A percentile compares a stretch with the other conserved stretches of the same genome.
These are phyloP conservation scores for Ascomycota sp. DNA, from an alignment of 2,329 filamentous ascomycete species.

Conservation along the genomic window DNA sequence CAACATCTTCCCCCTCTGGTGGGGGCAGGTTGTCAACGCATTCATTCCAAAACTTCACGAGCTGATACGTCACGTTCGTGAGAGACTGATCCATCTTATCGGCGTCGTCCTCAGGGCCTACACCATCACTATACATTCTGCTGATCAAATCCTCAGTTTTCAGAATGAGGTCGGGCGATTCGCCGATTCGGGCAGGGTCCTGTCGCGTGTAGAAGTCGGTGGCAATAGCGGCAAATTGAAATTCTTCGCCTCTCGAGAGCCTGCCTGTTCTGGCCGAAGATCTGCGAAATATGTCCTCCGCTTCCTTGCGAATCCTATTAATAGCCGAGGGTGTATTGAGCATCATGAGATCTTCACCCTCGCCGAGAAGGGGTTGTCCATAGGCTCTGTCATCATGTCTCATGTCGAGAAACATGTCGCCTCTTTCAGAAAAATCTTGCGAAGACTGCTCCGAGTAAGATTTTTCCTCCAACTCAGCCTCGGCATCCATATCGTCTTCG, in stretches of 20 bases:
- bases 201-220: slow-evolving; percentile 42
- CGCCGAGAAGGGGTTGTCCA: slow-evolving; percentile 18
- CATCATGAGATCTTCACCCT: slow-evolving; percentile 32
- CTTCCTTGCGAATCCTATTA: slow-evolving; percentile 30
- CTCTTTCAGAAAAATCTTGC: slow-evolving; percentile 20
- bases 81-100: slow-evolving; percentile 36
- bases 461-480: slow-evolving; percentile 9
- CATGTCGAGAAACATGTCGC: slow-evolving; percentile 30
- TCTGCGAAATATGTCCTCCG: slow-evolving; percentile 33
- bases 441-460: slow-evolving; percentile 11
- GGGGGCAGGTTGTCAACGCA: slow-evolving; percentile 27
- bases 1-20: slow-evolving; percentile 30
- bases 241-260: slow-evolving; percentile 28
- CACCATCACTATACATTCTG: slow-evolving; percentile 41
- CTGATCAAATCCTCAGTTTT: slow-evolving; percentile 53
- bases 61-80: slow-evolving; percentile 27
- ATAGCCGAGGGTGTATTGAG: slow-evolving; percentile 33
- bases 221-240: slow-evolving; percentile 49
- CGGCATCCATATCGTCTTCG: slow-evolving; percentile 15
- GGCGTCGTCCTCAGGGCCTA: slow-evolving; percentile 32
- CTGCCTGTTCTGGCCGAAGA: slow-evolving; percentile 24
- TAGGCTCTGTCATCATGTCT: slow-evolving; percentile 19
- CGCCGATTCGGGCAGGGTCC: slow-evolving; percentile 39
- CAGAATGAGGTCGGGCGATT: slow-evolving; percentile 52
- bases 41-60: slow-evolving; percentile 35